Base-by-base conservation (phyloP, 2,329 filamentous ascomycete species). In the Phoma sp. region DNA sequence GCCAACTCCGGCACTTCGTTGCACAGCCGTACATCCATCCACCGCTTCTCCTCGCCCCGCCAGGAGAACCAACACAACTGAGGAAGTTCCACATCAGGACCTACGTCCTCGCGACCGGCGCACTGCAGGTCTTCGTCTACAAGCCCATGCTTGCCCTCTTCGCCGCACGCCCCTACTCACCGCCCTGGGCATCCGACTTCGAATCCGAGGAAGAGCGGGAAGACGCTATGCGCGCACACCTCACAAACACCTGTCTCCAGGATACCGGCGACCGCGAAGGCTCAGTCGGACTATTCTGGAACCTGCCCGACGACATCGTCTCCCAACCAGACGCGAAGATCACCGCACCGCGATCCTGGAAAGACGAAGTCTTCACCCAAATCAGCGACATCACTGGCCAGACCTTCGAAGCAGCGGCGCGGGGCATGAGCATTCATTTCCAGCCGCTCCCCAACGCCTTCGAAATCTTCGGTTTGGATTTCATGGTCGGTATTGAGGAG, bases 201-300 rank as follows among this genome's bases (percentile, higher is more conserved):
- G 67, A 68, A 13, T 60, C 15, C 31, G 40, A 39, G 0, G 29
- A 38, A 2, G 51, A 68, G 5, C 63, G 65, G 8, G 66, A 72
- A 9, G 73, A 74, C 51, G 77, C 78, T 6, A 84, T 96, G 6
- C 85, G 86, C 44, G 83, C 87, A 0, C 95, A 97, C 72, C 83
- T 99, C 3, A 99, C 95, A 39, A 99, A 99, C 74, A 98, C 95
- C 2, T 99, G 95, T 74, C 85, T 97, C 1, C 95, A 98, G 74
- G 83, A 84, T 27, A 70, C 71, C 21, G 67, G 74, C 39, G 75
- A 82, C 54, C 68, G 84, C 56, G 84, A 86, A 60, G 87, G 86
- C 46, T 86, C 85, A 13, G 92, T 96, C 9, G 82, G 83, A 7
- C 79, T 84, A 0, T 96, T 96, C 80, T 95, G 90, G 87, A 79